phyloP scores from a whole-genome alignment of 306 rosid species.

The Lathyrus sativus region DNA sequence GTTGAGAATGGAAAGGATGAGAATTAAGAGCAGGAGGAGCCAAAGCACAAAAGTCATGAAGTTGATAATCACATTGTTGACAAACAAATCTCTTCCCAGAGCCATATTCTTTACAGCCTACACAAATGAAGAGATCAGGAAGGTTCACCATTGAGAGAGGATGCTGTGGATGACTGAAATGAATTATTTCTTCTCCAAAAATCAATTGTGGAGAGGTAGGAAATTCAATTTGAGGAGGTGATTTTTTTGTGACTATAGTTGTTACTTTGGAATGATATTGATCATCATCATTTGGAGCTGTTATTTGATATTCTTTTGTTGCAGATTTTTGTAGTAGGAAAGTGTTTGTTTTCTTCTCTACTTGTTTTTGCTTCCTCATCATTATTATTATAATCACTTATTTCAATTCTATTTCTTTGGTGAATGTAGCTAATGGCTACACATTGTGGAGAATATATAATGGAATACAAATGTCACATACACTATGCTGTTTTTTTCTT shows the following conservation, averaged over 20 bases:
- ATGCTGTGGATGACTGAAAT: constrained; percentile 76
- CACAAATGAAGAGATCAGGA: constrained; percentile 63
- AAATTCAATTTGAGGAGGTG: constrained; percentile 40
- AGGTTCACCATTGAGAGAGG: constrained; percentile 52
- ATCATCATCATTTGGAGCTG: constrained; percentile 4
- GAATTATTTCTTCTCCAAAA: constrained; percentile 63
- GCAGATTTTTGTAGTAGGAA: constrained; percentile 41
- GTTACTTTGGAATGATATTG: constrained; percentile 27
- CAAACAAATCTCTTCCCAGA: constrained; percentile 79
- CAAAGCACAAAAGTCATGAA: constrained; percentile 81
- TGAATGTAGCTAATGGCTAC: constrained; percentile 30
- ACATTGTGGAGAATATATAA: constrained; percentile 42
- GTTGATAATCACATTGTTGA: constrained; percentile 70
- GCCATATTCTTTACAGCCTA: constrained; percentile 78
- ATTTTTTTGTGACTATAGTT: constrained; percentile 36
- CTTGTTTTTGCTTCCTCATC: constrained; percentile 37
- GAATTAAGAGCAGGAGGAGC: constrained; percentile 70
- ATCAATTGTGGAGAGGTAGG: constrained; percentile 67
- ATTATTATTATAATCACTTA: neutral
- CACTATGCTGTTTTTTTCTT: constrained; percentile 33
- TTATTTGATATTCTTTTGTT: constrained; percentile 35
- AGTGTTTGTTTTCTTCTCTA: constrained; percentile 43
- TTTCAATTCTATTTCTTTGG: constrained; percentile 21
- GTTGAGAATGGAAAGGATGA: constrained; percentile 84
- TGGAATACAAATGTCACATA: constrained; percentile 30